These are phyloP conservation scores for Asterionellopsis glacialis DNA, from an alignment of 108 stramenopile genomes.

Conservation along the genomic window DNA sequence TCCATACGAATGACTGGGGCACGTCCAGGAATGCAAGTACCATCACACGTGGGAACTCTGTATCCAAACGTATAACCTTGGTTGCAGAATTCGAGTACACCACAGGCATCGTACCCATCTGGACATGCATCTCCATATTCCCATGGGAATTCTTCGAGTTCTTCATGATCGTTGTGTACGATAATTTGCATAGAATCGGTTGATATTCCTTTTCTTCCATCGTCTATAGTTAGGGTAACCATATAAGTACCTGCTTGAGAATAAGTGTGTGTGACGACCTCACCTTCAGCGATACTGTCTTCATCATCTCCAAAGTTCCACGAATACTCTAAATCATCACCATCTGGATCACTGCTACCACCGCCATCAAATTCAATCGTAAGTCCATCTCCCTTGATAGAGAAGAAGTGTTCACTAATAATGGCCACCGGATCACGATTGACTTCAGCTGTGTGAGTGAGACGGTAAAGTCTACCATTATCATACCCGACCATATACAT, in stretches of 20 bases:
- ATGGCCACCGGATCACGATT: constrained; percentile 26
- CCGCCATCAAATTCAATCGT: constrained; percentile 21
- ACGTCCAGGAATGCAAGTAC: constrained; percentile 1
- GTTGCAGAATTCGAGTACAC: constrained; percentile 13
- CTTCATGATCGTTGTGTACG: too few relatives aligned
- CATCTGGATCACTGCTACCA: constrained; percentile 28
- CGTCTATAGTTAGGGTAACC: constrained; percentile 13
- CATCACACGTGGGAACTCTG: not conserved
- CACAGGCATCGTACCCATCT: constrained; percentile 6
- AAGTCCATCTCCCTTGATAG: not conserved
- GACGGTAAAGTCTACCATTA: constrained; percentile 11
- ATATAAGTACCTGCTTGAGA: constrained; percentile 1
- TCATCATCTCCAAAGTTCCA: constrained; percentile 30
- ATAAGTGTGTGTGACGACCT: not conserved
- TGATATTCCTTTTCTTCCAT: not conserved
- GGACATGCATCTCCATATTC: not conserved
- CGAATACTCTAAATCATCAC: constrained; percentile 13
- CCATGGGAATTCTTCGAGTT: not conserved
- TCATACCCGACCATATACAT: constrained; percentile 15
- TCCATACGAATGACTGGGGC: constrained; percentile 7
- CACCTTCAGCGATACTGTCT: not conserved
- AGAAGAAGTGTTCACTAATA: not conserved
- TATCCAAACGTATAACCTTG: constrained; percentile 1
- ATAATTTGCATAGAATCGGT: too few relatives aligned
- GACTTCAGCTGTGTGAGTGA: constrained; percentile 16